phyloP scores from a whole-genome alignment of 306 rosid species.

The Calophaca sinica region DNA sequence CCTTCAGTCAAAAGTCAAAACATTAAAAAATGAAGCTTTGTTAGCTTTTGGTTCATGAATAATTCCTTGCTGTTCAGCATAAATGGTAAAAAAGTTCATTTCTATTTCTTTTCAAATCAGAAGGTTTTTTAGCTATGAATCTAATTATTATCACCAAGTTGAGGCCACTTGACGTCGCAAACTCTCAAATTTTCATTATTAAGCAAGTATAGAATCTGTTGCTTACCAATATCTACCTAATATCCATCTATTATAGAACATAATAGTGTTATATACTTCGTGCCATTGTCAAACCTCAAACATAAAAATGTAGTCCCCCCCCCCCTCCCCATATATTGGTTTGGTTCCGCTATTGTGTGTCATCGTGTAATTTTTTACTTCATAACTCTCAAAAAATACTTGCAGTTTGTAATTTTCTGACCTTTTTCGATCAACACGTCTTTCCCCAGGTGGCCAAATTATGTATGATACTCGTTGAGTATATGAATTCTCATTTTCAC shows the following conservation, averaged over 20 bases:
- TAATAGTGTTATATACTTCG: conserved; percentile 6
- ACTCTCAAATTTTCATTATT: conserved; percentile 5
- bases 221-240: conserved; percentile 1
- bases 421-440: conserved; percentile 10
- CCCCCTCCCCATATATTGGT: too few species aligned
- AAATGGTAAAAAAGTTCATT: neutral
- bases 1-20: neutral
- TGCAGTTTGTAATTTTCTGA: conserved; percentile 23
- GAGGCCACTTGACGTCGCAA: neutral
- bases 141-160: conserved; percentile 20
- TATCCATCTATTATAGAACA: conserved; percentile 1
- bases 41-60: conserved; percentile 24
- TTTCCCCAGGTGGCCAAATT: neutral
- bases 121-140: neutral
- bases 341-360: neutral
- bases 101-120: neutral
- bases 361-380: neutral
- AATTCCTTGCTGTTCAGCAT: conserved; percentile 36
- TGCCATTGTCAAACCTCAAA: neutral
- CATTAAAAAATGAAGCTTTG: neutral
- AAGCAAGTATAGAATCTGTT: conserved; percentile 10
- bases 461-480: conserved; percentile 19
- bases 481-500: conserved; percentile 34
- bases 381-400: neutral
- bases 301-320: neutral